Evolutionary conservation across 176 grass and related monocot genomes (phyloP).

Genomic region (Avena sativa): DNA sequence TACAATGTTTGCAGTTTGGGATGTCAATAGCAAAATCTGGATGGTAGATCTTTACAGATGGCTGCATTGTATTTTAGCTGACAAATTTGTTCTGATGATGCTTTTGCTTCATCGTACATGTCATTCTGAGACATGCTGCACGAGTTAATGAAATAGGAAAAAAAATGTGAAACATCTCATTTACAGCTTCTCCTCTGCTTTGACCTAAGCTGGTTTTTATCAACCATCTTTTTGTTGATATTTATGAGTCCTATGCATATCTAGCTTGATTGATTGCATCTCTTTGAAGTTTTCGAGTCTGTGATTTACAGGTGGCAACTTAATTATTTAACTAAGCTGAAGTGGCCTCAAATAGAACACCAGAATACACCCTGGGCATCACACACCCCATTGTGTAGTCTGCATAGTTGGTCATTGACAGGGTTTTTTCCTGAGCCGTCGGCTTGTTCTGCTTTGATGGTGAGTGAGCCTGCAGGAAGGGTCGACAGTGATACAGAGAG

Average conservation of each 20-base stretch:
- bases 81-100: constrained; percentile 45
- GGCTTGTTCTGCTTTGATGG: constrained; percentile 47
- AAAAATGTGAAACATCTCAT: no score
- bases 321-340: constrained; percentile 88
- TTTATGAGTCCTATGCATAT: constrained; percentile 33
- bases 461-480: constrained; percentile 57
- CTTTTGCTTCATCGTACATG: constrained; percentile 51
- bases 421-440: constrained; percentile 55
- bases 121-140: constrained; percentile 38
- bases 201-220: not conserved
- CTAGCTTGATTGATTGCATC: constrained; percentile 41
- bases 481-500: constrained; percentile 66
- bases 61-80: constrained; percentile 53
- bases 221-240: constrained; percentile 27
- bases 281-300: constrained; percentile 61
- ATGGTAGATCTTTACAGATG: constrained; percentile 48
- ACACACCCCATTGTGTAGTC: constrained; percentile 67
- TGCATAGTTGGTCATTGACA: constrained; percentile 80
- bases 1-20: constrained; percentile 60
- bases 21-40: constrained; percentile 45
- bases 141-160: constrained; percentile 48
- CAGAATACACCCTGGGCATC: constrained; percentile 86
- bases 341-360: constrained; percentile 80
- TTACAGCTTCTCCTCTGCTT: no score
- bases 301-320: constrained; percentile 95